Evolutionary conservation across 805 yeast genomes (phyloP).

Genomic region (Barnettozyma siamensis): DNA sequence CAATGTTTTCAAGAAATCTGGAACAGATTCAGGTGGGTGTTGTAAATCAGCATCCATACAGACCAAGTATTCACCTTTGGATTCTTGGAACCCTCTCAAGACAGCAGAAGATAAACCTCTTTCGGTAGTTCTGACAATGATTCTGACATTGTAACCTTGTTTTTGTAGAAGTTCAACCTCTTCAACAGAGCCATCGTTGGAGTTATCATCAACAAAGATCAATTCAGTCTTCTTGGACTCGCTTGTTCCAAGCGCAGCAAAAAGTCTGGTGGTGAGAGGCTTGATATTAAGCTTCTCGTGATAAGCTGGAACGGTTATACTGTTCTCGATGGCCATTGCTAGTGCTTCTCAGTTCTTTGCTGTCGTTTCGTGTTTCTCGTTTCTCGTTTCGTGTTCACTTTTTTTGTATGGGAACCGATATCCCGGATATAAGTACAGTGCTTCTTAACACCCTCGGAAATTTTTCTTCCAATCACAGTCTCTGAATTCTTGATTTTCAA

Average conservation of each 20-base stretch:
- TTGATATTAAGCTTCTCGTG: constrained; percentile 44
- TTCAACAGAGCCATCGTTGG: constrained; percentile 47
- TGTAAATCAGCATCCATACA: constrained; percentile 53
- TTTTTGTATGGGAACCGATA: no score
- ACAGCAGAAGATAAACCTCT: constrained; percentile 48
- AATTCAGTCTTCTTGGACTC: constrained; percentile 38
- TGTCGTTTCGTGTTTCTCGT: background rate
- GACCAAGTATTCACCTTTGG: constrained; percentile 40
- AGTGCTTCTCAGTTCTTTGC: background rate
- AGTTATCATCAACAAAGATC: constrained; percentile 47
- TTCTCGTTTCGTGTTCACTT: background rate
- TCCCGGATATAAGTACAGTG: no score
- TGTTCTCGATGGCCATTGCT: constrained; percentile 32
- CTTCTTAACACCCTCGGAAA: background rate
- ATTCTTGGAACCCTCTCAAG: constrained; percentile 40
- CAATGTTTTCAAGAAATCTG: constrained; percentile 36
- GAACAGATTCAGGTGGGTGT: constrained; percentile 49
- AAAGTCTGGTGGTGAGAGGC: constrained; percentile 42
- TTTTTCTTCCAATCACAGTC: constrained; percentile 19
- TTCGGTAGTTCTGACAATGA: constrained; percentile 45
- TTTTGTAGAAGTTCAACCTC: constrained; percentile 40
- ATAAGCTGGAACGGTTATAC: constrained; percentile 46
- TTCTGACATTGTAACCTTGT: constrained; percentile 42
- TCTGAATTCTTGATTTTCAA: constrained; percentile 21
- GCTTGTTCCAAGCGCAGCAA: constrained; percentile 41